These are phyloP conservation scores for Tulasnella sp. DNA, from an alignment of 768 basidiomycete species.

Conservation along the genomic window DNA sequence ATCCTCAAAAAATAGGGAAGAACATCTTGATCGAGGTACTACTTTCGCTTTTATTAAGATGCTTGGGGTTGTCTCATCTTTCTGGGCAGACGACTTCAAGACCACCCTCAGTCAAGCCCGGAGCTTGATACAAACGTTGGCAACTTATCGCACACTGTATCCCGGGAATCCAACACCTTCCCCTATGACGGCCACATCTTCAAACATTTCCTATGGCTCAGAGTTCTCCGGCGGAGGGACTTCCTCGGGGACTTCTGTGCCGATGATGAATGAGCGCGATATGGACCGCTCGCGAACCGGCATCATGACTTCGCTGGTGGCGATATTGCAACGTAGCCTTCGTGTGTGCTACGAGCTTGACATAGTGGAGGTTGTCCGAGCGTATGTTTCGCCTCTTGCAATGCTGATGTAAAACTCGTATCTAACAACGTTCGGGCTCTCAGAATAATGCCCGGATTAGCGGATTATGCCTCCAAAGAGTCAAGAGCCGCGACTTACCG, in stretches of 20 bases:
- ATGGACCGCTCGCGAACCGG: slow-evolving; percentile 52
- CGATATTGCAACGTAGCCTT: slow-evolving; percentile 57
- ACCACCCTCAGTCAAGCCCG: slow-evolving; percentile 61
- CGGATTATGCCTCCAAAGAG: slow-evolving; percentile 64
- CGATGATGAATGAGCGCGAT: slow-evolving; percentile 29
- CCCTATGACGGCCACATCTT: slow-evolving; percentile 25
- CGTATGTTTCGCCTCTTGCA: slow-evolving; percentile 44
- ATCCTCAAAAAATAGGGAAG: not conserved
- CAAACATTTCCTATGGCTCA: slow-evolving; percentile 18
- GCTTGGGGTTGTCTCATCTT: not conserved
- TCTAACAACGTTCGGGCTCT: slow-evolving; percentile 20
- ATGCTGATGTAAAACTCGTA: not conserved
- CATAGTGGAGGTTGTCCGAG: slow-evolving; percentile 59
- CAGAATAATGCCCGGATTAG: slow-evolving; percentile 70
- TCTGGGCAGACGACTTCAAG: slow-evolving; percentile 56
- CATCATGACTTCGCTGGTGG: slow-evolving; percentile 55
- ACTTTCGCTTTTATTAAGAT: not conserved
- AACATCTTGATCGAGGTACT: not conserved
- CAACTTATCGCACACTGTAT: slow-evolving; percentile 34
- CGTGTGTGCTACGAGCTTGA: slow-evolving; percentile 71
- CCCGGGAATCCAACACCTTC: slow-evolving; percentile 22
- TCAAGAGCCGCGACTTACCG: slow-evolving; percentile 78
- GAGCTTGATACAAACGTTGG: slow-evolving; percentile 49
- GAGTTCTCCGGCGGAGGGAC: slow-evolving; percentile 31
- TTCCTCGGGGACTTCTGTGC: slow-evolving; percentile 25